Conservation (phyloP, 1,139 yeast genomes). For the Chernovozyma aurita region DNA sequence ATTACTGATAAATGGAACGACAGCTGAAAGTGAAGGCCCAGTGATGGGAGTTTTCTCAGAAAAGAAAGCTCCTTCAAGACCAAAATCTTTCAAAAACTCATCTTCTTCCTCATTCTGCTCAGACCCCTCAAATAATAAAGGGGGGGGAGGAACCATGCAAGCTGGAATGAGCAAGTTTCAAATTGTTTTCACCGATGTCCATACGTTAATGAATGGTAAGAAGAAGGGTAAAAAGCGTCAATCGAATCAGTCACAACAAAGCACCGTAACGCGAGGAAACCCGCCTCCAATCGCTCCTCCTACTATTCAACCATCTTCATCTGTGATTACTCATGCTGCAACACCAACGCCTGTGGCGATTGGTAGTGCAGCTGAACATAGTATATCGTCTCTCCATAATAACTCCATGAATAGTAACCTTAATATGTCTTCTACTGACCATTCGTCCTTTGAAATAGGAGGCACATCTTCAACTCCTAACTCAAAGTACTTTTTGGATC, state of each 20-base stretch:
- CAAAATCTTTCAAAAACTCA: neutral
- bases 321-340: neutral
- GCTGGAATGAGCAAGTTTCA: conserved; percentile 50
- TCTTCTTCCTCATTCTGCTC: neutral
- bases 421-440: conserved; percentile 20
- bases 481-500: conserved; percentile 37
- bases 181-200: conserved; percentile 49
- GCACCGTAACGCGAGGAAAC: neutral
- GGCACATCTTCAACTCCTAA: conserved; percentile 41
- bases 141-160: conserved; percentile 24
- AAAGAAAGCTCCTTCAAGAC: conserved; percentile 11
- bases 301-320: neutral
- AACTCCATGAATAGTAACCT: conserved; percentile 24
- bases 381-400: conserved; percentile 23
- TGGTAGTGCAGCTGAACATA: conserved; percentile 3
- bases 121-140: neutral
- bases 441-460: conserved; percentile 36
- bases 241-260: no score
- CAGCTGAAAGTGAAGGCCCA: conserved; percentile 19
- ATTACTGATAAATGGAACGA: neutral
- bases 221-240: conserved; percentile 19
- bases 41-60: conserved; percentile 44
- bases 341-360: neutral
- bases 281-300: neutral
- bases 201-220: conserved; percentile 37